A percentile compares a stretch with the other conserved stretches of the same genome.
phyloP scores from a whole-genome alignment of 1,284 basidiomycete species.

The Cerioporus squamosus region DNA sequence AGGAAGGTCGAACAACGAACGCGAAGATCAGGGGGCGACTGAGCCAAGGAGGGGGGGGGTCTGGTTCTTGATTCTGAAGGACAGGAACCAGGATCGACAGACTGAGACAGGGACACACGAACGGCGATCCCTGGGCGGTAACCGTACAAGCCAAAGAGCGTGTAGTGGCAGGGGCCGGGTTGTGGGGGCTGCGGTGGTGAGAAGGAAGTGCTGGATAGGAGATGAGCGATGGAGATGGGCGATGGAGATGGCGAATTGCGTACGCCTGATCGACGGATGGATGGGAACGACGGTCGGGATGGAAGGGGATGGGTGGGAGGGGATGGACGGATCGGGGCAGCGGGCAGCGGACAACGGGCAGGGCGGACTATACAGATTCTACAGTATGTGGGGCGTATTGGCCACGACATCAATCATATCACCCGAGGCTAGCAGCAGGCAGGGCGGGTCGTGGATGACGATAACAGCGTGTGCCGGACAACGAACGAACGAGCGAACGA shows the following conservation, averaged over 20 bases:
- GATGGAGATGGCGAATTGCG: neutral
- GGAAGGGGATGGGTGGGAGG: neutral
- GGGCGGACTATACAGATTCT: constrained; percentile 16
- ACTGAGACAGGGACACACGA: too few relatives aligned
- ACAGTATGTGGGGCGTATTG: constrained; percentile 6
- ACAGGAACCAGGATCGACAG: too few relatives aligned
- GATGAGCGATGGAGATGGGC: neutral
- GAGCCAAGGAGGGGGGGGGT: too few relatives aligned
- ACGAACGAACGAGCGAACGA: neutral
- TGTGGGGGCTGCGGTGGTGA: too few relatives aligned
- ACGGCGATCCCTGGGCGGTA: too few relatives aligned
- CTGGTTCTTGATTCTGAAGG: too few relatives aligned
- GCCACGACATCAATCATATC: constrained; percentile 5
- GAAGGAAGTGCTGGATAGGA: neutral
- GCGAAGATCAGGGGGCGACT: too few relatives aligned
- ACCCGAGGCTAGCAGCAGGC: neutral
- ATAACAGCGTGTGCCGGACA: neutral
- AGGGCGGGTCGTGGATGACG: neutral
- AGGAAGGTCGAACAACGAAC: too few relatives aligned
- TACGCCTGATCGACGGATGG: neutral
- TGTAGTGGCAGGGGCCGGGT: too few relatives aligned
- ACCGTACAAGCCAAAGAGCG: too few relatives aligned
- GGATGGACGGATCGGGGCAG: neutral
- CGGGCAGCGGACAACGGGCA: neutral
- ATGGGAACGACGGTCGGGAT: constrained; percentile 4